Evolutionary conservation across 2,329 filamentous ascomycete genomes (phyloP).

Genomic region (Triangularia setosa): DNA sequence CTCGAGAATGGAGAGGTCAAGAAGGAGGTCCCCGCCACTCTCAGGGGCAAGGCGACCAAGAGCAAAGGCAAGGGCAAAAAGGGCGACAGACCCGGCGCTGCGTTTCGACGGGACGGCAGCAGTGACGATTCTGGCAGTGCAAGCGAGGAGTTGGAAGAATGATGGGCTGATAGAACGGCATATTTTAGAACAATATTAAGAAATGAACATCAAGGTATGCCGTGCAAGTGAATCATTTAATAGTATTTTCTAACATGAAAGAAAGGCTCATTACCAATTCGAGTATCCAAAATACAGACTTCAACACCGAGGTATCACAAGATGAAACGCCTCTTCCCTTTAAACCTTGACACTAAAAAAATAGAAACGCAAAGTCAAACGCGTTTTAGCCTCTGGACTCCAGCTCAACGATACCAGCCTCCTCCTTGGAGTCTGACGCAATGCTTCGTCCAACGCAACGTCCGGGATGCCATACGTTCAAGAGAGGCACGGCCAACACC

Average conservation of each 20-base stretch:
- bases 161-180: no score
- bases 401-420: constrained; percentile 3
- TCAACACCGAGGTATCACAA: neutral
- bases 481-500: constrained; percentile 16
- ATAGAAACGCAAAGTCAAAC: neutral
- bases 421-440: constrained; percentile 4
- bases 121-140: constrained; percentile 33
- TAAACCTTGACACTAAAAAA: neutral
- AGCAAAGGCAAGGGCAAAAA: constrained; percentile 36
- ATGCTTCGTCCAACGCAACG: constrained; percentile 19
- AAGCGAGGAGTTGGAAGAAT: constrained; percentile 22
- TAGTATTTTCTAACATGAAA: no score
- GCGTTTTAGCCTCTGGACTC: constrained; percentile 1
- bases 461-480: constrained; percentile 20
- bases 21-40: constrained; percentile 40
- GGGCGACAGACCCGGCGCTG: constrained; percentile 3
- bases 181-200: no score
- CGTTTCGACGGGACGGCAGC: constrained; percentile 25
- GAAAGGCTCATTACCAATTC: neutral
- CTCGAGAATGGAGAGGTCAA: constrained; percentile 41
- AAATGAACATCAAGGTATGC: no score
- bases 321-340: neutral
- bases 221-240: no score
- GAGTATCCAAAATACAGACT: neutral
- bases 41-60: constrained; percentile 36